Percentiles rank a stretch among this genome's conserved stretches.
phyloP scores from a whole-genome alignment of 164 flowering plant genomes.

The Aristolochia fimbriata region DNA sequence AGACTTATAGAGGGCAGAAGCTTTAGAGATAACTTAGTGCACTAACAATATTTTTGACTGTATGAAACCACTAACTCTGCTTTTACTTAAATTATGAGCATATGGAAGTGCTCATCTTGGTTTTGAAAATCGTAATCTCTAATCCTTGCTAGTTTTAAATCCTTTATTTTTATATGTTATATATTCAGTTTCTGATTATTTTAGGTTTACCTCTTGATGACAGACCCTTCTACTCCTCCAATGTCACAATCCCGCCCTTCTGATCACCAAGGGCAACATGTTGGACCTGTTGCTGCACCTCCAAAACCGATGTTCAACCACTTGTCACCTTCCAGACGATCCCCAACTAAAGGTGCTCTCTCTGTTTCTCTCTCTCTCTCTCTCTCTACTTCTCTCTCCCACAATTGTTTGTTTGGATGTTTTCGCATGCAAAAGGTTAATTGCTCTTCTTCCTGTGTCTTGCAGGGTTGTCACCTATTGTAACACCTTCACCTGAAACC shows the following conservation, averaged over 20 bases:
- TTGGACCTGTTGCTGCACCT: constrained; percentile 33
- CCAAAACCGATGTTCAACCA: constrained; percentile 13
- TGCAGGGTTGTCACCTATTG: constrained; percentile 20
- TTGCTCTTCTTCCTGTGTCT: no score
- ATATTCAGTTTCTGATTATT: constrained; percentile 6
- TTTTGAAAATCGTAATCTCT: no score
- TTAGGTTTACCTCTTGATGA: constrained; percentile 1
- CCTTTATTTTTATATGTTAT: neutral
- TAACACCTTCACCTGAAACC: neutral
- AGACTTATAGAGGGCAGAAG: no score
- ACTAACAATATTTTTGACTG: no score
- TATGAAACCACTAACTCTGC: no score
- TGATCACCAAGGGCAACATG: constrained; percentile 9
- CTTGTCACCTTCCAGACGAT: constrained; percentile 16
- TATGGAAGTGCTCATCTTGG: no score
- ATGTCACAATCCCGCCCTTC: constrained; percentile 22
- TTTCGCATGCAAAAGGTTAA: no score
- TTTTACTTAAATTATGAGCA: no score
- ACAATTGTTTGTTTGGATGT: no score
- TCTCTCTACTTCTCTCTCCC: no score
- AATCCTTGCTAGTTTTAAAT: neutral
- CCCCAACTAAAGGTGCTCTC: constrained; percentile 26
- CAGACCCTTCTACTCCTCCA: constrained; percentile 26
- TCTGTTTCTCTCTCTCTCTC: no score
- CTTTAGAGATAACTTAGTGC: no score